These are phyloP conservation scores for Tarenaya hassleriana DNA, from an alignment of 345 rosid genomes.

Conservation along the genomic window DNA sequence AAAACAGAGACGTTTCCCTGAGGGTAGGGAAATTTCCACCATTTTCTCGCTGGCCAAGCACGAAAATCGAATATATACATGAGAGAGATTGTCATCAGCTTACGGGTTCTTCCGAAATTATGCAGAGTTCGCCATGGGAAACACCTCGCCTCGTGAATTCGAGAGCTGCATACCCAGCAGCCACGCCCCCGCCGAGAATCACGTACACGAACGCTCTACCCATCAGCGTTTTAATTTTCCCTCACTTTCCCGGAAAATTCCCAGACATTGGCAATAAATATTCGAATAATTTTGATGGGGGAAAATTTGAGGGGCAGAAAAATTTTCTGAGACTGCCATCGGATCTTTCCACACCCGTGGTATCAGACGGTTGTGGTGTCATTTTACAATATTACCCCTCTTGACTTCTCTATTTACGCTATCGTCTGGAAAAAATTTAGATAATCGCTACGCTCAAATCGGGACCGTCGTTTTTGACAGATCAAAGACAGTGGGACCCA, in stretches of 20 bases:
- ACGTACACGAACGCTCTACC: slow-evolving; percentile 97
- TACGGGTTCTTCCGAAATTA: slow-evolving; percentile 90
- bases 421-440: too few species aligned
- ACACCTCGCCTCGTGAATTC: slow-evolving; percentile 79
- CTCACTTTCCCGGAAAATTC: slow-evolving; percentile 19
- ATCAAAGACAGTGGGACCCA: too few species aligned
- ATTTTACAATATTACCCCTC: too few species aligned
- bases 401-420: too few species aligned
- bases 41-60: not conserved
- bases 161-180: slow-evolving; percentile 95
- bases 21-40: not conserved
- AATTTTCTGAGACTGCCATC: too few species aligned
- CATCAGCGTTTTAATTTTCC: slow-evolving; percentile 30
- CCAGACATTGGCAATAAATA: slow-evolving; percentile 11
- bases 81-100: slow-evolving; percentile 15
- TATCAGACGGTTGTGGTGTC: too few species aligned
- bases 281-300: too few species aligned
- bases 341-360: too few species aligned
- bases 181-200: slow-evolving; percentile 92
- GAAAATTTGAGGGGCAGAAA: too few species aligned
- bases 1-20: not conserved
- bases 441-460: too few species aligned
- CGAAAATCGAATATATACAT: not conserved
- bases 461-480: too few species aligned
- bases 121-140: slow-evolving; percentile 81